Conservation (phyloP, 306 rosid species). For the Cucurbita ficifolia region DNA sequence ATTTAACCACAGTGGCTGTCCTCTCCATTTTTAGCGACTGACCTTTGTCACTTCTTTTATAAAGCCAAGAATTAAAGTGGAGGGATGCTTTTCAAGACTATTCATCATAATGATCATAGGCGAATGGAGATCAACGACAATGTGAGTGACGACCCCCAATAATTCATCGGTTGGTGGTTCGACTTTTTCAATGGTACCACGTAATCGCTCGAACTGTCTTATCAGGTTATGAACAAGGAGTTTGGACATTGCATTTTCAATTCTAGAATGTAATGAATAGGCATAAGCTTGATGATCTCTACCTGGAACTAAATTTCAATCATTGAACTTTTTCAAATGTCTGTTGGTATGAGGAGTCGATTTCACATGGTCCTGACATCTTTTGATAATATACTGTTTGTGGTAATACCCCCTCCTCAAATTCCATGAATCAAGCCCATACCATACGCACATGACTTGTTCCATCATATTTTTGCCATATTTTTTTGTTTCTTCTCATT, state of each 20-base stretch:
- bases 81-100: background rate
- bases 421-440: background rate
- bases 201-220: background rate
- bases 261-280: background rate
- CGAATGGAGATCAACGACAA: background rate
- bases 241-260: background rate
- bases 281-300: background rate
- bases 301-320: conserved; percentile 4
- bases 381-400: background rate
- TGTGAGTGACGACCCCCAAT: background rate
- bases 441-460: background rate
- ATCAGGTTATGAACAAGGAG: conserved; percentile 1
- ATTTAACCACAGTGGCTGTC: background rate
- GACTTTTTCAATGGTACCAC: conserved; percentile 2
- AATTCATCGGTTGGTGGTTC: background rate
- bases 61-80: background rate
- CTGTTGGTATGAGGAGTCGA: conserved; percentile 3
- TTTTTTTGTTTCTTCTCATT: background rate
- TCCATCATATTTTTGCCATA: background rate
- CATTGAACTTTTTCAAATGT: background rate
- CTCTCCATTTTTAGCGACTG: background rate
- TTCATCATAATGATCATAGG: background rate
- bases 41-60: background rate
- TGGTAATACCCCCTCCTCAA: conserved; percentile 7
- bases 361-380: background rate